phyloP scores from a whole-genome alignment of 73 alveolate species.

The Paramecium sexaurelia region DNA sequence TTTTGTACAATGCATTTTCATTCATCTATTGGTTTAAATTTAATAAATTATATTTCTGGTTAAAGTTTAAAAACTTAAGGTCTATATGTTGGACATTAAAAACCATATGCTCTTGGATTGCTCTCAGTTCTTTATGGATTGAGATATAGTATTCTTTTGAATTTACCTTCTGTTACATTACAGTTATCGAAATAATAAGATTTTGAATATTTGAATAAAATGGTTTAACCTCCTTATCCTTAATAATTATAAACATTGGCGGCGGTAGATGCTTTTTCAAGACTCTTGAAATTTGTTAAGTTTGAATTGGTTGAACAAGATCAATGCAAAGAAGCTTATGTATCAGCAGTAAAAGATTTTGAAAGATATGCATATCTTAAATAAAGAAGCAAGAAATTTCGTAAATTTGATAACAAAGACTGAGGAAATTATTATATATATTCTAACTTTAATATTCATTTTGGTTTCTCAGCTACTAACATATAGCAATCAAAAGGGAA shows the following conservation, averaged over 20 bases:
- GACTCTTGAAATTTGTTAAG: background rate
- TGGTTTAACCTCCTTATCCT: background rate
- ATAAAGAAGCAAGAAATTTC: background rate
- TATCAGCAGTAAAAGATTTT: background rate
- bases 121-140: background rate
- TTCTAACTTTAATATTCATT: background rate
- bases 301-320: background rate
- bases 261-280: background rate
- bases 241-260: background rate
- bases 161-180: background rate
- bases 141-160: background rate
- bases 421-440: background rate
- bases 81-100: background rate
- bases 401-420: background rate
- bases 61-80: background rate
- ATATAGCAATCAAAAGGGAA: conserved; percentile 4
- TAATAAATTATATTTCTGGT: conserved; percentile 4
- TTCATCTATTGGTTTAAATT: background rate
- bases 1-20: background rate
- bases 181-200: background rate
- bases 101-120: background rate
- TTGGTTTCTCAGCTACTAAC: background rate
- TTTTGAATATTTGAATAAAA: background rate
- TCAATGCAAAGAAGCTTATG: background rate
- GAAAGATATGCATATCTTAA: background rate